Percentiles rank a stretch among this genome's conserved stretches.
These are phyloP conservation scores for Cercospora sp. DNA, from an alignment of 2,329 filamentous ascomycete genomes.

Conservation along the genomic window DNA sequence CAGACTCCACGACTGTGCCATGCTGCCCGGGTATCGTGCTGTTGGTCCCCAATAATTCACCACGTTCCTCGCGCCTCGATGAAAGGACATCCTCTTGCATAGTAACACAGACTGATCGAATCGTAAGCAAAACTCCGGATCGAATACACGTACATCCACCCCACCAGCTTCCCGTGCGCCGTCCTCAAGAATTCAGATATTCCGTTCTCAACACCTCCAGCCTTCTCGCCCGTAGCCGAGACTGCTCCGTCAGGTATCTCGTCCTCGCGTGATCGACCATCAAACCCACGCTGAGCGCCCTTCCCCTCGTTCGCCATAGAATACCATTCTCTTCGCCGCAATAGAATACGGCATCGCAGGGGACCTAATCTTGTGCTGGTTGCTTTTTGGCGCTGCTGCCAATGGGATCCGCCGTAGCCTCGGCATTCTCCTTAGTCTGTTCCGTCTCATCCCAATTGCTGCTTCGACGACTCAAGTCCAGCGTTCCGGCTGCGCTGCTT, in stretches of 20 bases:
- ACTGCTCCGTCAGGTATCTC: constrained; percentile 5
- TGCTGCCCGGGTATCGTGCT: not conserved
- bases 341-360: constrained; percentile 9
- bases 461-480: constrained; percentile 23
- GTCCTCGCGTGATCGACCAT: not conserved
- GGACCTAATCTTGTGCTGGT: constrained; percentile 15
- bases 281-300: constrained; percentile 6
- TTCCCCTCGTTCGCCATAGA: not conserved
- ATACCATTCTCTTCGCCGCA: not conserved
- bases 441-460: constrained; percentile 23
- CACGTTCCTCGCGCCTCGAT: not conserved
- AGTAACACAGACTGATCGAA: not conserved
- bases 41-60: not conserved
- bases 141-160: not conserved
- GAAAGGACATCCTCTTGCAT: not conserved
- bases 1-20: not conserved
- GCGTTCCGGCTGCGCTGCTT: constrained; percentile 22
- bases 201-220: not conserved
- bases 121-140: not conserved
- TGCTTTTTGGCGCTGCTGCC: constrained; percentile 10
- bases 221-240: not conserved
- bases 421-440: constrained; percentile 15
- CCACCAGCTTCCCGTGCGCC: not conserved
- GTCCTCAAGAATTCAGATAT: not conserved
- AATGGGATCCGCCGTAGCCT: not conserved